These are phyloP conservation scores for Populus deltoides DNA, from an alignment of 345 rosid species.

Conservation along the genomic window DNA sequence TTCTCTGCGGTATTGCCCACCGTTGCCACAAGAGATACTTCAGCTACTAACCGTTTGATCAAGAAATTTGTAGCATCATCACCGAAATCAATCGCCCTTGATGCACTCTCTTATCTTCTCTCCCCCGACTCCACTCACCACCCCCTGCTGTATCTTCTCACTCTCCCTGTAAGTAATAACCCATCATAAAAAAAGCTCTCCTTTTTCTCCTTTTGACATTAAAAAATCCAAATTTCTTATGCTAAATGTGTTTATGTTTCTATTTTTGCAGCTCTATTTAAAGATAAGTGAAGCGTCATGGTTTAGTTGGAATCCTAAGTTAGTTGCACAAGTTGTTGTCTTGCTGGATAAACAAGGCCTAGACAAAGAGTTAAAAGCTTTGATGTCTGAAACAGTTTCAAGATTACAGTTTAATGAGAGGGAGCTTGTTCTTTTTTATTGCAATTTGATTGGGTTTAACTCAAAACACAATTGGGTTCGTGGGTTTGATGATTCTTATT, in stretches of 20 bases:
- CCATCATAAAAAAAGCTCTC: neutral
- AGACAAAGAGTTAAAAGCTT: constrained; percentile 38
- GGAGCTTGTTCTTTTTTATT: constrained; percentile 48
- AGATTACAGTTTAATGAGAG: constrained; percentile 50
- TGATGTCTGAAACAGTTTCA: constrained; percentile 44
- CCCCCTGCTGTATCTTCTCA: constrained; percentile 47
- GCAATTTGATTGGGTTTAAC: constrained; percentile 57
- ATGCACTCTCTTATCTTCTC: constrained; percentile 74
- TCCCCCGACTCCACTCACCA: constrained; percentile 48
- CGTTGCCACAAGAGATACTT: constrained; percentile 38
- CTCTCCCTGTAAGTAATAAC: constrained; percentile 55
- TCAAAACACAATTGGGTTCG: constrained; percentile 36
- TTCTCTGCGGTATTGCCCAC: constrained; percentile 44
- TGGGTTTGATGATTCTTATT: constrained; percentile 48
- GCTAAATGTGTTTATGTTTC: neutral
- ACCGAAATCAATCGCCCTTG: constrained; percentile 61
- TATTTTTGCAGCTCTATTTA: constrained; percentile 46
- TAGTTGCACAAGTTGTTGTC: constrained; percentile 64
- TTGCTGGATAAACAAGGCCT: constrained; percentile 54
- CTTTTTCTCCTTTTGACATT: neutral
- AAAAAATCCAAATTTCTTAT: no score
- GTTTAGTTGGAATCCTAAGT: constrained; percentile 82
- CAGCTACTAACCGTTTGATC: constrained; percentile 50
- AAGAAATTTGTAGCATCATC: constrained; percentile 74
- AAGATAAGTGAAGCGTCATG: constrained; percentile 64